Conservation (phyloP, 306 rosid genomes). For the Lathyrus sativus region DNA sequence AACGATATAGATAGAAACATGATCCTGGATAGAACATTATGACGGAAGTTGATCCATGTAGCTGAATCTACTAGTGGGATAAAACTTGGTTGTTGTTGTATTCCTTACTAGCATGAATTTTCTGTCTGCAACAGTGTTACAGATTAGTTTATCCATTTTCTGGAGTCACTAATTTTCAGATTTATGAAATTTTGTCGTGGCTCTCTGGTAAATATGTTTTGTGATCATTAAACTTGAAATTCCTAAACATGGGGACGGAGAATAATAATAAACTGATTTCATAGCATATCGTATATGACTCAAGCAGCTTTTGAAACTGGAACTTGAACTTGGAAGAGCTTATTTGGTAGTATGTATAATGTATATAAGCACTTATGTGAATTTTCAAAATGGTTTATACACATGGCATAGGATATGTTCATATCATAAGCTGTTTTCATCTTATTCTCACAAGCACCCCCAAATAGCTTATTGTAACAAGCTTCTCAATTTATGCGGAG, state of each 20-base stretch:
- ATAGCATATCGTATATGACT: constrained; percentile 6
- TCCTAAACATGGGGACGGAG: constrained; percentile 2
- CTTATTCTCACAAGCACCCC: not conserved
- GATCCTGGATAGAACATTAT: too few species aligned
- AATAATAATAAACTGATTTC: constrained; percentile 20
- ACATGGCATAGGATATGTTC: not conserved
- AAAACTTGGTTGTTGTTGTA: too few species aligned
- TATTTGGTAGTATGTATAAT: not conserved
- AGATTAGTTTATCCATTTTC: not conserved
- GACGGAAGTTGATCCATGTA: too few species aligned
- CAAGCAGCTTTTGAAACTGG: not conserved
- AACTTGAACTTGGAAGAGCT: not conserved
- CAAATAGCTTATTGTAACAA: not conserved
- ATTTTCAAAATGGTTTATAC: not conserved
- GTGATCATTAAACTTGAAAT: constrained; percentile 16
- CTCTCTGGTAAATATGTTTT: not conserved
- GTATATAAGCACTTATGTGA: not conserved
- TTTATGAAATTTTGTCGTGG: constrained; percentile 18
- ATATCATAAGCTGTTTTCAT: not conserved
- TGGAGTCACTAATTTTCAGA: not conserved
- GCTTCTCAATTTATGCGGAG: not conserved
- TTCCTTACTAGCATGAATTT: not conserved
- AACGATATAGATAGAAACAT: too few species aligned
- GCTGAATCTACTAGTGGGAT: too few species aligned
- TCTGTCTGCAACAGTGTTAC: not conserved